Evolutionary conservation across 768 basidiomycete species (phyloP).

Genomic region (Rubroboletus satanas): DNA sequence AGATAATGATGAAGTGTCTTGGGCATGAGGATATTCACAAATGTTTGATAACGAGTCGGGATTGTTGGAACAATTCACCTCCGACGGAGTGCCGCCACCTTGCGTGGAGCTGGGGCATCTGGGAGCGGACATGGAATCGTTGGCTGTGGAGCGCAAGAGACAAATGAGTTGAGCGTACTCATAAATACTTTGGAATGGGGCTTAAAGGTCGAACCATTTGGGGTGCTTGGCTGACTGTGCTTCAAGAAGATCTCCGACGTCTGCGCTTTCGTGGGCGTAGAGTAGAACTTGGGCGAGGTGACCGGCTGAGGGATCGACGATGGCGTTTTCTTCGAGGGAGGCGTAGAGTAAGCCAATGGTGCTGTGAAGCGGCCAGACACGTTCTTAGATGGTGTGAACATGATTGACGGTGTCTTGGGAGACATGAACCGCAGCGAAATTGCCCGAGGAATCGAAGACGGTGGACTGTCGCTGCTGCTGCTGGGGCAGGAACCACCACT

Average conservation of each 20-base stretch:
- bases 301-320: slow-evolving; percentile 64
- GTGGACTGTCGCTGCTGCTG: slow-evolving; percentile 29
- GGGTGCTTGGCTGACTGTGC: slow-evolving; percentile 21
- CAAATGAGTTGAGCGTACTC: slow-evolving; percentile 61
- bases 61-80: slow-evolving; percentile 28
- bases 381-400: slow-evolving; percentile 35
- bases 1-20: slow-evolving; percentile 38
- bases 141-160: slow-evolving; percentile 35
- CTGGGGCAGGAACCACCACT: slow-evolving; percentile 6
- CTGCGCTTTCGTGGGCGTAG: slow-evolving; percentile 34
- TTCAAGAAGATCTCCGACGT: slow-evolving; percentile 33
- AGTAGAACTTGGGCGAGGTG: slow-evolving; percentile 34
- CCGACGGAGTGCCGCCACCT: slow-evolving; percentile 24
- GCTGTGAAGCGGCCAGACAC: slow-evolving; percentile 28
- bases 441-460: slow-evolving; percentile 52
- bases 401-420: slow-evolving; percentile 22
- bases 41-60: slow-evolving; percentile 11
- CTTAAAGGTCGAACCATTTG: slow-evolving; percentile 63
- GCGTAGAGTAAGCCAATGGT: slow-evolving; percentile 31
- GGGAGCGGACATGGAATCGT: slow-evolving; percentile 26
- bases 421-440: slow-evolving; percentile 35
- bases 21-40: slow-evolving; percentile 27
- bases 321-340: slow-evolving; percentile 51
- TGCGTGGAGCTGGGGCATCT: slow-evolving; percentile 39
- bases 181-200: slow-evolving; percentile 44